Conservation (phyloP, 78 protist genomes). For the Diacronema lutheri region DNA sequence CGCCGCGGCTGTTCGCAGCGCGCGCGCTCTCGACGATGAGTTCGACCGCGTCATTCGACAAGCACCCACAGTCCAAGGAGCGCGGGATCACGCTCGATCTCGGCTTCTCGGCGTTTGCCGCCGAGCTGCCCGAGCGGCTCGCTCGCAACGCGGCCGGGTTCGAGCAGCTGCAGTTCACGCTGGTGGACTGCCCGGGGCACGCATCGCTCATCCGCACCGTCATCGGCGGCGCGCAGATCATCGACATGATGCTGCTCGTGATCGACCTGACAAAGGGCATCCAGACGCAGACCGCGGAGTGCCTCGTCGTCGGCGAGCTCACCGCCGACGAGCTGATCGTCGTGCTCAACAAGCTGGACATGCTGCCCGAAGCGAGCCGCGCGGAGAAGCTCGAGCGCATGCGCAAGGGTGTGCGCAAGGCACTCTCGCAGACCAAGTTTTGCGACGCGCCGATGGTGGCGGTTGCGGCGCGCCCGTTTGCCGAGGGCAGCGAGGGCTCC, state of each 20-base stretch:
- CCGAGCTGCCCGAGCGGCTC: not conserved
- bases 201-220: constrained; percentile 96
- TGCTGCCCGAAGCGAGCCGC: constrained; percentile 14
- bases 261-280: constrained; percentile 93
- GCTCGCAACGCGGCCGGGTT: not conserved
- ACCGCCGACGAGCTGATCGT: constrained; percentile 67
- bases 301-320: constrained; percentile 94
- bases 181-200: constrained; percentile 99
- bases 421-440: constrained; percentile 56
- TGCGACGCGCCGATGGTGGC: constrained; percentile 46
- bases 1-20: no score
- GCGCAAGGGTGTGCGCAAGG: not conserved
- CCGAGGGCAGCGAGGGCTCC: not conserved
- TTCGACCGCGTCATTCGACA: constrained; percentile 93
- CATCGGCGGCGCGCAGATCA: constrained; percentile 98
- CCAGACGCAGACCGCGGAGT: constrained; percentile 98
- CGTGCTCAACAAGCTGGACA: constrained; percentile 90
- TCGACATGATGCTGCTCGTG: constrained; percentile 93
- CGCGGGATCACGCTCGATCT: constrained; percentile 96
- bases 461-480: constrained; percentile 49
- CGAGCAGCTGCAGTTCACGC: constrained; percentile 79
- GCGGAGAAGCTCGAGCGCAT: constrained; percentile 23
- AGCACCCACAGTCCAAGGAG: constrained; percentile 83
- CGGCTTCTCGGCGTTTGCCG: constrained; percentile 91
- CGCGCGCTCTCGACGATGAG: constrained; percentile 73